Evolutionary conservation across 108 stramenopile species (phyloP), one percentile per base, ranked within the genome.

Genomic region (Fistulifera pelliculosa): DNA sequence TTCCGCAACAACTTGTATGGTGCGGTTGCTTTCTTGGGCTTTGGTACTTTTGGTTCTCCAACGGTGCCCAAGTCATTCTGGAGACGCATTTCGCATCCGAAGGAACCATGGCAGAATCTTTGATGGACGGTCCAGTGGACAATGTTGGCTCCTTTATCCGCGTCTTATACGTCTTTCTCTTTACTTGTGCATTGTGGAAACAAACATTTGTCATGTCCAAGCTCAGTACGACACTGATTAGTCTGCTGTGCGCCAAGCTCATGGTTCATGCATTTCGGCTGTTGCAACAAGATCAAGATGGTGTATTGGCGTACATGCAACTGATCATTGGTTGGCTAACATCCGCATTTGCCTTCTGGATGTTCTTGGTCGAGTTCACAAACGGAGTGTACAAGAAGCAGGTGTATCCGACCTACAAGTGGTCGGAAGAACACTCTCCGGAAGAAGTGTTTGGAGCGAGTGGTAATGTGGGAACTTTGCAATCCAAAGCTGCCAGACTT

Each of bases 1-100:
- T 44, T 54, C 24, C 71, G 71, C n/a, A 67, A 67, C 48, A 72
- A 72, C 39, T 61, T 72, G 23, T 72, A 72, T 49, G 71, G 71
- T 14, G 71, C 65, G 14, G 61, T 60, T 10, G 65, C 71, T 0
- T 72, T 72, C 41, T 27, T 62, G 3, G 65, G 40, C 14, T 72
- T 66, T 41, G 71, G 65, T 25, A 51, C 53, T 55, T 66, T 49
- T 72, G 60, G 71, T 52, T 72, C 1, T 45, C 71, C 47, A 62
- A 61, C 41, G 65, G 71, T 19, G 18, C 45, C 17, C 1, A 21
- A 7, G 1, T 23, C 11, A 66, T 72, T 26, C 54, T 72, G 11
- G 28, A 60, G 41, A 40, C 23, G 19, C 58, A 66, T 31, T 61
- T 63, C 27, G 38, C 58, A 19, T 58, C 14, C 10, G 44, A 23